phyloP scores from a whole-genome alignment of 352 stramenopile species.

The Phytophthora foliorum region DNA sequence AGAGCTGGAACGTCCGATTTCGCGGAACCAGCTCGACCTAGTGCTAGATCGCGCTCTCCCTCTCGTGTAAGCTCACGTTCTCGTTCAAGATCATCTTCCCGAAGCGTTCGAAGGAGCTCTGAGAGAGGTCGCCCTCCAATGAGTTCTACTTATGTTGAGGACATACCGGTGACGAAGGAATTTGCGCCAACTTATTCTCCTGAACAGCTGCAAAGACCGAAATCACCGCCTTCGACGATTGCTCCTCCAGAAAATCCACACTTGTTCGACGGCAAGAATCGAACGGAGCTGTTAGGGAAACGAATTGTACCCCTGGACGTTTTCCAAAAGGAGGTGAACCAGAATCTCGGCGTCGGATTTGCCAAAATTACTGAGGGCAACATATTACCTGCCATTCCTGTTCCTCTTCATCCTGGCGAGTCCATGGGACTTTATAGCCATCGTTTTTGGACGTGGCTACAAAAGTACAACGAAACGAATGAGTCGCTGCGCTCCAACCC shows the following conservation, averaged over 20 bases:
- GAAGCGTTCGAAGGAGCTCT: slow-evolving; percentile 18
- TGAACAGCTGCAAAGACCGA: slow-evolving; percentile 3
- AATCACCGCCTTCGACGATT: slow-evolving; percentile 5
- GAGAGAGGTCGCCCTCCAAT: slow-evolving; percentile 16
- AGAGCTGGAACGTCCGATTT: slow-evolving; percentile 23
- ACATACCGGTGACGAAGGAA: slow-evolving; percentile 7
- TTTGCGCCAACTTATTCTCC: neutral
- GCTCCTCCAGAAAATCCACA: slow-evolving; percentile 18
- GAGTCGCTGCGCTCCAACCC: slow-evolving; percentile 26
- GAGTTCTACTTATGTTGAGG: neutral
- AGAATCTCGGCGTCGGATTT: neutral
- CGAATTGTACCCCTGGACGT: slow-evolving; percentile 25
- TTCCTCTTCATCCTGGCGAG: slow-evolving; percentile 32
- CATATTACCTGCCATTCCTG: slow-evolving; percentile 23
- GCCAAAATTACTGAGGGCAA: neutral
- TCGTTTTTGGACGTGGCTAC: slow-evolving; percentile 39
- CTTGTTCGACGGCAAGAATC: slow-evolving; percentile 16
- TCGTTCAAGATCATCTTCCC: slow-evolving; percentile 23
- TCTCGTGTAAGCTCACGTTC: slow-evolving; percentile 11
- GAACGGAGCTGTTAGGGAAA: slow-evolving; percentile 31
- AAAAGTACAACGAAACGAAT: slow-evolving; percentile 26
- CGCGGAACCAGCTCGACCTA: neutral
- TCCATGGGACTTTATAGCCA: slow-evolving; percentile 40
- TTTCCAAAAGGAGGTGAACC: slow-evolving; percentile 25
- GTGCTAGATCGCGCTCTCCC: slow-evolving; percentile 6